These are phyloP conservation scores for Phytopythium mirpurense DNA, from an alignment of 352 stramenopile species.

Conservation along the genomic window DNA sequence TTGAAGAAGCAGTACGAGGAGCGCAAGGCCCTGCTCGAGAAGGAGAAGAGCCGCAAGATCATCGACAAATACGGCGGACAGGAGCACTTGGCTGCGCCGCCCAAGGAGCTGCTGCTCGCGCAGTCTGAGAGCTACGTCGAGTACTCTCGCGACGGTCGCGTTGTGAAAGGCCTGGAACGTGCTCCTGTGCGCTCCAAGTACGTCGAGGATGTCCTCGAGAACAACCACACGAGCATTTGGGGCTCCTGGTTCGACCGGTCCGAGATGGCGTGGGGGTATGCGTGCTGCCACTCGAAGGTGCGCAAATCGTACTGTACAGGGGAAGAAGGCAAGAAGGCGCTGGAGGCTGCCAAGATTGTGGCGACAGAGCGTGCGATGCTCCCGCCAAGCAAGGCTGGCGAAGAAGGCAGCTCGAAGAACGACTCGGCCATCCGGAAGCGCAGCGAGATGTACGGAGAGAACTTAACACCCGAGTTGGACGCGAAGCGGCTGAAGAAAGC, in stretches of 20 bases:
- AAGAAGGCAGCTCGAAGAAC: slow-evolving; percentile 1
- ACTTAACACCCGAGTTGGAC: slow-evolving; percentile 64
- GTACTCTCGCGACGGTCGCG: slow-evolving; percentile 91
- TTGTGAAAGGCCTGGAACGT: slow-evolving; percentile 79
- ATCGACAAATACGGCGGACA: slow-evolving; percentile 96
- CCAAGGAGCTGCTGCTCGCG: slow-evolving; percentile 75
- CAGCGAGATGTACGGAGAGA: slow-evolving; percentile 90
- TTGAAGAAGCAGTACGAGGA: slow-evolving; percentile 93
- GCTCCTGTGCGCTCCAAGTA: slow-evolving; percentile 94
- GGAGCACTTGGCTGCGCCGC: slow-evolving; percentile 87
- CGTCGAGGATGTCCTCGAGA: slow-evolving; percentile 94
- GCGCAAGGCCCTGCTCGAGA: slow-evolving; percentile 61
- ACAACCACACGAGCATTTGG: slow-evolving; percentile 97
- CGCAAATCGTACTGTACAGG: slow-evolving; percentile 96
- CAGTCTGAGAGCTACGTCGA: slow-evolving; percentile 90
- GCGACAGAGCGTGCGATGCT: slow-evolving; percentile 51
- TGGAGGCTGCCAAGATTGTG: slow-evolving; percentile 75
- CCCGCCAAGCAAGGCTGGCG: slow-evolving; percentile 10
- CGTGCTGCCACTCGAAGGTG: slow-evolving; percentile 94
- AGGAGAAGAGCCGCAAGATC: slow-evolving; percentile 69
- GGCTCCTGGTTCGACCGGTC: slow-evolving; percentile 96
- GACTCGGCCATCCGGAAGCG: slow-evolving; percentile 40
- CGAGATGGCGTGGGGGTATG: slow-evolving; percentile 96
- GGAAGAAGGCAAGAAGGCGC: slow-evolving; percentile 86
- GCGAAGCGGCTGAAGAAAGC: slow-evolving; percentile 85